These are phyloP conservation scores for Andrographis paniculata DNA, from an alignment of 305 asterid species.

Conservation along the genomic window DNA sequence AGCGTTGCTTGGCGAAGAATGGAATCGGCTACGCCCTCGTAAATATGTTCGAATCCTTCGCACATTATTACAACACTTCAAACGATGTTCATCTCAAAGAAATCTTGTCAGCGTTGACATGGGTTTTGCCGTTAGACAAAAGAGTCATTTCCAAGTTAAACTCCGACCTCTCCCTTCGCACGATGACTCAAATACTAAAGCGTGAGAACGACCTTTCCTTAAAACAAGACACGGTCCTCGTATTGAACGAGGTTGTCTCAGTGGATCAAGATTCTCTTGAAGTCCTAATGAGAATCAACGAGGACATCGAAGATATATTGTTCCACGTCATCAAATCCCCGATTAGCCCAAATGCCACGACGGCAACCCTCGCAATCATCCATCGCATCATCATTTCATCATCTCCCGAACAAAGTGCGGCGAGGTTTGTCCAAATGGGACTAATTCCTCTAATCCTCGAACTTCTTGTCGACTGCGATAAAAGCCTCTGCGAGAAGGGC, in stretches of 20 bases:
- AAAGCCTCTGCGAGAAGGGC: constrained; percentile 44
- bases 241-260: constrained; percentile 40
- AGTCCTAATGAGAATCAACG: constrained; percentile 25
- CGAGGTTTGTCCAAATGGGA: constrained; percentile 40
- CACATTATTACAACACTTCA: constrained; percentile 22
- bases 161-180: constrained; percentile 36
- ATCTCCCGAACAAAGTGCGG: constrained; percentile 8
- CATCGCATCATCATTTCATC: constrained; percentile 32
- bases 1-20: constrained; percentile 37
- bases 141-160: constrained; percentile 46
- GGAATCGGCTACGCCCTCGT: constrained; percentile 50
- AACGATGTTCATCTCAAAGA: constrained; percentile 30
- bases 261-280: constrained; percentile 19
- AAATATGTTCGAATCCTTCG: constrained; percentile 41
- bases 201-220: constrained; percentile 39
- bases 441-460: constrained; percentile 46
- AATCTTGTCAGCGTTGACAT: constrained; percentile 44
- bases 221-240: constrained; percentile 38
- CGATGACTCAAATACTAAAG: constrained; percentile 44
- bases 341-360: constrained; percentile 53
- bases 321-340: constrained; percentile 46
- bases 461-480: constrained; percentile 60
- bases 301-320: constrained; percentile 41
- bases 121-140: constrained; percentile 45
- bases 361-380: constrained; percentile 45